Base-by-base conservation (phyloP, 208 protist species). In the Balamuthia mandrillaris region DNA sequence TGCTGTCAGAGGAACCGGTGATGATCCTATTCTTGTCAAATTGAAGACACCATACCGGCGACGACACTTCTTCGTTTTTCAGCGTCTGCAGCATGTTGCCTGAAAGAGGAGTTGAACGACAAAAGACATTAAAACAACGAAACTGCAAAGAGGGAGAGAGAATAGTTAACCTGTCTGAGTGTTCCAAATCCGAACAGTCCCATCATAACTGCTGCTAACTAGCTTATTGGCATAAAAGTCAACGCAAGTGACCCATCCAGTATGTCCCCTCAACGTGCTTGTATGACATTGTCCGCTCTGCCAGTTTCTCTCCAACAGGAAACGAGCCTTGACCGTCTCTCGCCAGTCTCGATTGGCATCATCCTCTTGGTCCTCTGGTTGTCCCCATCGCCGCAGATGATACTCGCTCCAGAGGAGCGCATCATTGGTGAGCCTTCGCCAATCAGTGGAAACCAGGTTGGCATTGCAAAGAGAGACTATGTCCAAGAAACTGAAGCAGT, bases 401-500 rank as follows among this genome's bases (percentile, higher is more conserved):
- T 56, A 21, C 49, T 82, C 75, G 1, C 35, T 66, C 75, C 75
- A 82, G 1, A 82, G 52, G 3, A 82, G 27, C n/a, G 75, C 54
- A 39, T 82, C 75, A 37, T 82, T 82, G 24, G 56, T 82, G 18
- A 82, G 75, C 14, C 75, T 33, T 12, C 75, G 49, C 75, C 75
- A 82, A 24, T 82, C 75, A 2, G 75, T 82, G 2, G 75, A 82
- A 1, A 82, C 75, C 27, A 66, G 75, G 75, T 47, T 54, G 52
- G 52, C 60, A 12, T 78, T 82, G 75, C 54, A 68, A 7, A 82
- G 56, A 54, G 75, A 82, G 52, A 66, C 52, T n/a, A 82, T 82
- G 37, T 82, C 75, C n/a, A 82, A 54, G 52, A 82, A 82, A 54
- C 75, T 82, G 18, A 66, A 82, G 39, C 60, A 37, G 75, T 82